Conservation (phyloP, 2,329 filamentous ascomycete species). For the Fusarium sp. region DNA sequence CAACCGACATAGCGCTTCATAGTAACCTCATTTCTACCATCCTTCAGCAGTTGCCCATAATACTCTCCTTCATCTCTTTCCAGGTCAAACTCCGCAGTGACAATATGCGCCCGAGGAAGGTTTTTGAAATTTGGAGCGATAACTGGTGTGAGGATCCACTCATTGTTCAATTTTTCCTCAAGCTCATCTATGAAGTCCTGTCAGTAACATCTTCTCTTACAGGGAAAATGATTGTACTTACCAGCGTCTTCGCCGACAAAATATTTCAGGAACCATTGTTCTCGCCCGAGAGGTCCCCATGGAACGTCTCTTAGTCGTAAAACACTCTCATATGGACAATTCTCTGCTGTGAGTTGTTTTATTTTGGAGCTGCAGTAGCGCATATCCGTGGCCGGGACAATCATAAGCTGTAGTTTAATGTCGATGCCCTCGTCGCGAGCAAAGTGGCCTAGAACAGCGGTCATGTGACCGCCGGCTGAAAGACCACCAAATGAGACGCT, state of each 20-base stretch:
- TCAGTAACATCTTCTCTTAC: accelerated
- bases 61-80: conserved; percentile 1
- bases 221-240: accelerated
- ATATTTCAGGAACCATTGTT: not conserved
- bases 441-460: not conserved
- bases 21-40: not conserved
- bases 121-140: not conserved
- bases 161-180: not conserved
- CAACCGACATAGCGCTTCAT: not conserved
- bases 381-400: not conserved
- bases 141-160: not conserved
- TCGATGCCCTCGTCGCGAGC: not conserved
- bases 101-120: not conserved
- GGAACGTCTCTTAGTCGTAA: not conserved
- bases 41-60: not conserved
- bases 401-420: not conserved
- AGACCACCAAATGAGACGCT: not conserved
- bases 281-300: not conserved
- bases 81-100: not conserved
- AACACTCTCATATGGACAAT: not conserved
- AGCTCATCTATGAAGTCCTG: not conserved
- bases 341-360: not conserved
- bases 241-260: not conserved
- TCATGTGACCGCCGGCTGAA: not conserved
- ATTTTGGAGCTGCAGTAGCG: not conserved